Percentiles rank a stretch among this genome's conserved stretches.
Evolutionary conservation across 148 eudicot genomes (phyloP).

Genomic region (Dysphania ambrosioides): DNA sequence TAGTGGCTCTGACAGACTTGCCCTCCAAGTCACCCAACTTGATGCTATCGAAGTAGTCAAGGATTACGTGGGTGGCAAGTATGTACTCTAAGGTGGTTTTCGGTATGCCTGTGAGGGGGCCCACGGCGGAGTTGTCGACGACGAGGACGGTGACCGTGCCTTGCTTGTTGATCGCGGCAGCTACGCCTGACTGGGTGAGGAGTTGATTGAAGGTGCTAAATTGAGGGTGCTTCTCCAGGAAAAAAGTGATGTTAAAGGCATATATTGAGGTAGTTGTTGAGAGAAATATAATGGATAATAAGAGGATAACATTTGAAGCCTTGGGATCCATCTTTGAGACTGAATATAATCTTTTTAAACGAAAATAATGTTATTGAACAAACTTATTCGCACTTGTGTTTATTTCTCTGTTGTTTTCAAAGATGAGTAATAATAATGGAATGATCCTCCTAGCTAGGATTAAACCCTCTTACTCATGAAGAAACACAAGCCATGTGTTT

Average conservation of each 20-base stretch:
- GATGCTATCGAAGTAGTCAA: conserved; percentile 37
- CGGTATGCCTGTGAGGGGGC: conserved; percentile 16
- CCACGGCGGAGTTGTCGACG: conserved; percentile 26
- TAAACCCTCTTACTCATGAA: neutral
- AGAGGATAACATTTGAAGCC: conserved; percentile 2
- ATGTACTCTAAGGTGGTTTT: conserved; percentile 10
- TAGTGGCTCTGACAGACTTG: conserved; percentile 26
- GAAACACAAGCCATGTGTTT: neutral
- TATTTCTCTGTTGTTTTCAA: neutral
- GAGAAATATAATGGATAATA: conserved; percentile 16
- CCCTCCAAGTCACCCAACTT: conserved; percentile 24
- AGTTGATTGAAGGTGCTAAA: conserved; percentile 37
- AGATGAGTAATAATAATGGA: conserved; percentile 4
- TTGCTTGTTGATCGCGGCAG: conserved; percentile 27
- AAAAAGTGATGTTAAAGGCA: conserved; percentile 38
- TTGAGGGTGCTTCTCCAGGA: conserved; percentile 31
- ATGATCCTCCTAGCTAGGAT: neutral
- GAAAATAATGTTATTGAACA: neutral
- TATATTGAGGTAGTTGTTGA: neutral
- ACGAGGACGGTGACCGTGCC: conserved; percentile 43
- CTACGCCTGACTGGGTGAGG: conserved; percentile 33
- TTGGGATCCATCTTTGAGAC: conserved; percentile 35
- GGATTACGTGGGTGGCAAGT: conserved; percentile 35
- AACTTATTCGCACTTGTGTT: too few species aligned
- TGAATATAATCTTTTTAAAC: neutral